Evolutionary conservation across 176 grass and related monocot species (phyloP).

Genomic region (Aegilops speltoides): DNA sequence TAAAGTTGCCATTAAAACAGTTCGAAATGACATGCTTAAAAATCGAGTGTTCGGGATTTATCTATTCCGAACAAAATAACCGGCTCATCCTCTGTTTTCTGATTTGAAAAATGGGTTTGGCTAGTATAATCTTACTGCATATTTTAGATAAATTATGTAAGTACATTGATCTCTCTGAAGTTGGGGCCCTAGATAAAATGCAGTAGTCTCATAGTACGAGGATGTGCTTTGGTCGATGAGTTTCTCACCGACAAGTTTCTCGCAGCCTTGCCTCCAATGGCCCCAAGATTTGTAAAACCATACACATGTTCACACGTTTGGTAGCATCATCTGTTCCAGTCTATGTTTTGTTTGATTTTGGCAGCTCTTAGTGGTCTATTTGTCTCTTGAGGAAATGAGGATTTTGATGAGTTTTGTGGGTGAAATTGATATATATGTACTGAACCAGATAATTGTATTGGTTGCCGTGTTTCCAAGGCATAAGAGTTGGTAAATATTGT

Average conservation of each 20-base stretch:
- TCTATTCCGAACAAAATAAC: no score
- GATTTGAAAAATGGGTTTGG: no score
- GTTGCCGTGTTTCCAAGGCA: background rate
- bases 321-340: background rate
- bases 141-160: no score
- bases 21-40: no score
- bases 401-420: background rate
- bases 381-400: background rate
- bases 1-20: no score
- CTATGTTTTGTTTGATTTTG: background rate
- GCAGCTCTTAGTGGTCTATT: background rate
- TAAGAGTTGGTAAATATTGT: background rate
- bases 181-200: constrained; percentile 53
- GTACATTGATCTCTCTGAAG: constrained; percentile 10
- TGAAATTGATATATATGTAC: background rate
- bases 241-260: constrained; percentile 32
- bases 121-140: no score
- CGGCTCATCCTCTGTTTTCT: no score
- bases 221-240: constrained; percentile 47
- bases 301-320: background rate
- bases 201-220: constrained; percentile 73
- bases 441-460: background rate
- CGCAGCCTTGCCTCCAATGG: constrained; percentile 75
- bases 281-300: constrained; percentile 28
- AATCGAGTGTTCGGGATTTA: no score